Base-by-base conservation (phyloP, 225 moss, liverwort and hornwort genomes). In the Neckera pumila region DNA sequence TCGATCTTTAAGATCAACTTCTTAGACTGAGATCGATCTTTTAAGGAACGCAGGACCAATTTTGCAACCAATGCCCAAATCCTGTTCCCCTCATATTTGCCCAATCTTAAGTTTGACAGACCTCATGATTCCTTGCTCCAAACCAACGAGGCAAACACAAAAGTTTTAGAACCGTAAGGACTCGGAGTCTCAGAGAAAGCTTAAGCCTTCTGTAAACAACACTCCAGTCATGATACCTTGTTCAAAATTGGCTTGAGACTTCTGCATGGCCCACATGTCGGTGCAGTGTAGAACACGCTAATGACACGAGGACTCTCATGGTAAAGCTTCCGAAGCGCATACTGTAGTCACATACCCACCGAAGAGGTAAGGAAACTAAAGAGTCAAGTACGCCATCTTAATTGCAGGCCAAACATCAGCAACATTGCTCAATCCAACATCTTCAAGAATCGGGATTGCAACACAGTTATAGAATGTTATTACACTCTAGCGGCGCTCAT, bases 191-290 rank as follows among this genome's bases (percentile, higher is more conserved):
- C 63, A 12, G 17, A 64, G 25, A 49, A 49, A 45, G 82, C 81
- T 49, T 47, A 36, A 64, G 26, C 62, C 20, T 65, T 65, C 59
- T 65, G 49, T 69, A 56, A 19, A 42, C 59, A 20, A 76, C 13
- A 21, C 17, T 74, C 34, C 40, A 60, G 19, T 43, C 40, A 47
- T 34, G 42, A 47, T 85, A 98, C 98, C 97, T 99, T 99, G 82
- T 96, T 96, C 88, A 99, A 88, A 82, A 99, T 96, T 70, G 98
- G 98, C 86, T 99, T 99, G 42, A 99, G 91, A 77, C 91, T 94
- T 87, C 98, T 93, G 92, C 98, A 99, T 31, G 98, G 98, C 47
- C 98, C 97, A 90, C 98, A 99, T 27, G 95, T 96, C 63, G 98
- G 96, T 83, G 98, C 90, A 85, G 97, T 96, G 84, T 99, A 99